Base-by-base conservation (phyloP, 495 filamentous ascomycete species). In the Barbatosphaeria neglecta region DNA sequence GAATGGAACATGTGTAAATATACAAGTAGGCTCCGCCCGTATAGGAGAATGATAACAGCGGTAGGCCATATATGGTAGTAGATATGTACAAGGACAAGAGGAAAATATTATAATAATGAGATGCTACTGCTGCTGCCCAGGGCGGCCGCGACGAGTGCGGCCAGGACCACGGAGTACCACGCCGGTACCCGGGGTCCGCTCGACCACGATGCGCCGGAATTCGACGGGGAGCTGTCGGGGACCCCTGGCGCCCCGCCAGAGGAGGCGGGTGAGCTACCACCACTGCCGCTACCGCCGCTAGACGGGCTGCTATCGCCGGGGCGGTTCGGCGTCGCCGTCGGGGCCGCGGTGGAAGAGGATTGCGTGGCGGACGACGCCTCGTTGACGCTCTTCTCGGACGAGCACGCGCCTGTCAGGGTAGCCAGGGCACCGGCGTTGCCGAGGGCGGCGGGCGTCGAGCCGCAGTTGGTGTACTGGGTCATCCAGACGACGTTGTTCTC, bases 401-500 rank as follows among this genome's bases (percentile, higher is more conserved):
- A 22, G 39, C 61, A 64, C 0, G 44, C 41, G 9, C 61, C 61
- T 2, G 38, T 41, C 2, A 62, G 45, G 0, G 43, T 37, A 9
- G 41, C 16, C 4, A 64, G 17, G 35, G 57, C 53, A 6, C 38
- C 24, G 5, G 58, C 47, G 23, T 43, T 56, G 37, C 37, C 57
- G 10, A 65, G 58, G 3, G 59, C 62, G 2, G 58, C 58, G 3
- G 62, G 62, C 4, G 60, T 55, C 1, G 60, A 61, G n/a, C 65
- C 70, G 48, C 70, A 74, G 55, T 68, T 70, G 8, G 56, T 43
- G 22, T 70, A 70, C 37, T 69, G 70, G 6, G 70, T 56, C 44
- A 74, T 48, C 54, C 67, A 69, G 19, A 72, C 58, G 6, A 58
- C 55, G 51, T 68, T 53, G 37, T 61, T 63, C 25, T 68, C 66